Evolutionary conservation across 2,329 filamentous ascomycete genomes (phyloP).

Genomic region (Diaporthe humulicola): DNA sequence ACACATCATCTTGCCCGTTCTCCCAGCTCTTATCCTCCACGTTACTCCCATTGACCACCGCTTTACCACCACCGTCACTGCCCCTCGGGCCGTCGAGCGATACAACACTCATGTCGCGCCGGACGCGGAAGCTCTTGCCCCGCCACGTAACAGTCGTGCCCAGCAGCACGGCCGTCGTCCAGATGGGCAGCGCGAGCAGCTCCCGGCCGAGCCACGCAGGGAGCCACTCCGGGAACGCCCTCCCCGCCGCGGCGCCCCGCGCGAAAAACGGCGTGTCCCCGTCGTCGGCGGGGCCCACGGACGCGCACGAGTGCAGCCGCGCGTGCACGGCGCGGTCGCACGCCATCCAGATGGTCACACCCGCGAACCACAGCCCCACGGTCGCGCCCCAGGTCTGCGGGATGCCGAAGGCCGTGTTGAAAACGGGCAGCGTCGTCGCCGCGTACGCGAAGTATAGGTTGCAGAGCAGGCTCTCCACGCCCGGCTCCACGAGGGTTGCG

Average conservation of each 20-base stretch:
- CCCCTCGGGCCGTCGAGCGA: slow-evolving; percentile 49
- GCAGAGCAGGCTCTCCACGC: slow-evolving; percentile 89
- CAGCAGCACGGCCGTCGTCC: slow-evolving; percentile 90
- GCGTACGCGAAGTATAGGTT: slow-evolving; percentile 85
- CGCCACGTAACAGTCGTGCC: slow-evolving; percentile 91
- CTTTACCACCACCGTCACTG: not conserved
- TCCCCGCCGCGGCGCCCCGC: slow-evolving; percentile 57
- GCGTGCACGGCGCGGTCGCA: slow-evolving; percentile 82
- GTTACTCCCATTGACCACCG: not conserved
- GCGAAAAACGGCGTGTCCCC: slow-evolving; percentile 82
- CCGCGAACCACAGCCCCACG: slow-evolving; percentile 73
- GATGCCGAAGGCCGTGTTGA: slow-evolving; percentile 65
- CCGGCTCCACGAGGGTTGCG: slow-evolving; percentile 92
- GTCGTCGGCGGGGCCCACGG: slow-evolving; percentile 73
- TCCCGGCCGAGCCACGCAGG: slow-evolving; percentile 89
- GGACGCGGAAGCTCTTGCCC: slow-evolving; percentile 84
- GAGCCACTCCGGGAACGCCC: slow-evolving; percentile 79
- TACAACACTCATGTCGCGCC: slow-evolving; percentile 84
- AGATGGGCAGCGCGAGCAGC: slow-evolving; percentile 85
- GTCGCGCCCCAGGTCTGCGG: slow-evolving; percentile 78
- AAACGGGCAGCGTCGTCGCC: slow-evolving; percentile 78
- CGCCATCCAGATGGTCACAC: slow-evolving; percentile 78
- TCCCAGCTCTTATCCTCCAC: not conserved
- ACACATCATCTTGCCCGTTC: not conserved
- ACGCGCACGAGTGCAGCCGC: slow-evolving; percentile 79